Evolutionary conservation across 305 asterid genomes (phyloP).

Genomic region (Lippia alba): DNA sequence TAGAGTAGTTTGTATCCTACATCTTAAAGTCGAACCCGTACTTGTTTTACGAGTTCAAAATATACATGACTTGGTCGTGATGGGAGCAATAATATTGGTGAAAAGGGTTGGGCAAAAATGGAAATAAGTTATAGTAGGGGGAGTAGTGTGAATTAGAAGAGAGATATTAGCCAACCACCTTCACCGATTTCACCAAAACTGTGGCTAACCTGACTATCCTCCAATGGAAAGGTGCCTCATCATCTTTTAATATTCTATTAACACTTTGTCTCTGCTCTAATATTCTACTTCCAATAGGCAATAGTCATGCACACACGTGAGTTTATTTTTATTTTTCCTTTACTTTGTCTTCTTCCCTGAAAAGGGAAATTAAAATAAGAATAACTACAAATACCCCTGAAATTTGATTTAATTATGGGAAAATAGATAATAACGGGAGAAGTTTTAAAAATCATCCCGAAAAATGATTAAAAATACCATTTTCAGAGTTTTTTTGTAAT

Average conservation of each 20-base stretch:
- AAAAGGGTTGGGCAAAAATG: constrained; percentile 8
- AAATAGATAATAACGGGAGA: no score
- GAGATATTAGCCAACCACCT: constrained; percentile 64
- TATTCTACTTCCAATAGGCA: neutral
- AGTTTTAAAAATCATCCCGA: no score
- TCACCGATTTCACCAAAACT: constrained; percentile 77
- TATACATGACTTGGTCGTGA: neutral
- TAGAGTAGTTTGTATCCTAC: no score
- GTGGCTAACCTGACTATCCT: constrained; percentile 31
- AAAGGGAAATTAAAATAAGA: no score
- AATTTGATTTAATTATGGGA: no score
- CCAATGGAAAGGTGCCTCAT: constrained; percentile 40
- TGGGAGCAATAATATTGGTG: neutral
- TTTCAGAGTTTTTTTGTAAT: no score
- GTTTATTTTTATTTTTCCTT: neutral
- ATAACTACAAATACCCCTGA: no score
- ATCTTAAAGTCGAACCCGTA: no score
- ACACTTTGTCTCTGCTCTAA: constrained; percentile 22
- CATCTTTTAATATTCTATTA: constrained; percentile 24
- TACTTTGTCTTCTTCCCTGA: no score
- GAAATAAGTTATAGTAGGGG: neutral
- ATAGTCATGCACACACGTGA: neutral
- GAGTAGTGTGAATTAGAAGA: constrained; percentile 20
- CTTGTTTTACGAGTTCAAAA: no score
- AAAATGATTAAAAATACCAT: no score